These are phyloP conservation scores for Leccinum obscurum DNA, from an alignment of 768 basidiomycete species.

Conservation along the genomic window DNA sequence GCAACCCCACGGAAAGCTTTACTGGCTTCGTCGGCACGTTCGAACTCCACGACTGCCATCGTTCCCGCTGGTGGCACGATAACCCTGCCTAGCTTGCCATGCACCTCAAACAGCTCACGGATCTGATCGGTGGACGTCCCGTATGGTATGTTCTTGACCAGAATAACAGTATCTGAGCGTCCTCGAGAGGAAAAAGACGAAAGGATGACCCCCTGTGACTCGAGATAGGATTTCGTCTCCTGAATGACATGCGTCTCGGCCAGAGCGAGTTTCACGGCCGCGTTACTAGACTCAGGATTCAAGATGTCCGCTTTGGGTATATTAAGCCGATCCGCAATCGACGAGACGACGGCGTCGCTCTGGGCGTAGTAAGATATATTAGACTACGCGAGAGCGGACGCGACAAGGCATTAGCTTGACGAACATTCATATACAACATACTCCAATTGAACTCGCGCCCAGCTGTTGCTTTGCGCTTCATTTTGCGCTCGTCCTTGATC, in stretches of 20 bases:
- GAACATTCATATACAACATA: slow-evolving; percentile 96
- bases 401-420: slow-evolving; percentile 37
- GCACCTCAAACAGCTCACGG: slow-evolving; percentile 73
- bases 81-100: slow-evolving; percentile 70
- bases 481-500: slow-evolving; percentile 58
- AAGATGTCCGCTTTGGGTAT: slow-evolving; percentile 87
- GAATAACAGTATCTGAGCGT: slow-evolving; percentile 77
- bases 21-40: slow-evolving; percentile 64
- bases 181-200: slow-evolving; percentile 52
- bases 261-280: slow-evolving; percentile 92
- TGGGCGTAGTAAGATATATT: slow-evolving; percentile 35
- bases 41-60: slow-evolving; percentile 88
- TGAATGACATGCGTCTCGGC: slow-evolving; percentile 96
- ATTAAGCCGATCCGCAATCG: slow-evolving; percentile 85
- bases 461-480: slow-evolving; percentile 64
- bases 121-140: slow-evolving; percentile 77
- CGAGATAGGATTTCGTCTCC: slow-evolving; percentile 90
- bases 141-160: slow-evolving; percentile 97
- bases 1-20: slow-evolving; percentile 81
- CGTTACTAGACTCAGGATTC: slow-evolving; percentile 76
- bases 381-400: slow-evolving; percentile 16
- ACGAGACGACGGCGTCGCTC: slow-evolving; percentile 93
- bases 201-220: slow-evolving; percentile 68
- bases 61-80: slow-evolving; percentile 91
- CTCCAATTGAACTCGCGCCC: slow-evolving; percentile 90